Conservation (phyloP, 768 basidiomycete genomes). For the Pilatotrama ljubarskyi region DNA sequence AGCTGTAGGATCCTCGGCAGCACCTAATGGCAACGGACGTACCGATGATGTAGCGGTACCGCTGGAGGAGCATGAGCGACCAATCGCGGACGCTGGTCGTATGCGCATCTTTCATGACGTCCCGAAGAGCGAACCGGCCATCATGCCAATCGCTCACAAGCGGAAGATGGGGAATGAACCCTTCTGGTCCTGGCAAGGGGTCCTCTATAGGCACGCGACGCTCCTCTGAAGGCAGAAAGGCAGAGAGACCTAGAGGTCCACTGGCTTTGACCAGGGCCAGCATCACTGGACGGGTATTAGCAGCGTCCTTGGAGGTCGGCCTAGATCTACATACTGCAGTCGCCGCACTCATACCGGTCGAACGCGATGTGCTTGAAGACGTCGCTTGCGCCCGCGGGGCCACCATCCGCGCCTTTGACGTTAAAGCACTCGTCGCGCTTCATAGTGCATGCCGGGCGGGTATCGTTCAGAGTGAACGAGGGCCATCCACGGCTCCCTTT, state of each 20-base stretch:
- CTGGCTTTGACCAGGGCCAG: conserved; percentile 33
- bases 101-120: conserved; percentile 24
- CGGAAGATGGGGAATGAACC: conserved; percentile 24
- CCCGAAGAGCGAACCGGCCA: conserved; percentile 26
- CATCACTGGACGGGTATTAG: conserved; percentile 26
- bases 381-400: conserved; percentile 25
- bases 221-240: conserved; percentile 35
- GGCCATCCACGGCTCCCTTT: conserved; percentile 18
- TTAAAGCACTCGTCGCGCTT: conserved; percentile 27
- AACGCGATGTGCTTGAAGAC: conserved; percentile 38
- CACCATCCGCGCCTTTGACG: conserved; percentile 21
- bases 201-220: conserved; percentile 1
- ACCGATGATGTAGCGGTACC: conserved; percentile 38
- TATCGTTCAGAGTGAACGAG: conserved; percentile 8
- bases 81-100: conserved; percentile 30
- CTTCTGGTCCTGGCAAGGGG: background rate
- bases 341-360: conserved; percentile 36
- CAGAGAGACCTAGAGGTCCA: conserved; percentile 35
- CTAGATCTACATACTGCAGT: conserved; percentile 29
- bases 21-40: no score
- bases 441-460: conserved; percentile 20
- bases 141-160: conserved; percentile 25
- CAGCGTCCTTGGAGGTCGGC: no score
- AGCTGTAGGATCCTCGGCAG: no score
- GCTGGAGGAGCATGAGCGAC: conserved; percentile 34